These are phyloP conservation scores for Dendrobium chrysotoxum DNA, from an alignment of 106 monocot genomes.

Conservation along the genomic window DNA sequence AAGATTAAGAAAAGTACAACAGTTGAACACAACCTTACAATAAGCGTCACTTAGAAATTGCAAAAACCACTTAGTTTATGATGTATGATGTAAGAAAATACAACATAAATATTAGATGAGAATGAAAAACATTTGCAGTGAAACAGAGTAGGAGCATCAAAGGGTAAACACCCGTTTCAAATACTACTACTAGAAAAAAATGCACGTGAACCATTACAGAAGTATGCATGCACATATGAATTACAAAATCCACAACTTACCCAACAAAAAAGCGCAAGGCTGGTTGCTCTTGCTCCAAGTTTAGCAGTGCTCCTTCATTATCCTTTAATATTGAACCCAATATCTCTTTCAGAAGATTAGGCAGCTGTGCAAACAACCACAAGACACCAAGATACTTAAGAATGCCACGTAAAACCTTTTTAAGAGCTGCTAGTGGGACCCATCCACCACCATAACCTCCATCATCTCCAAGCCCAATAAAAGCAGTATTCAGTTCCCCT, in stretches of 20 bases:
- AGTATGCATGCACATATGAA: background rate
- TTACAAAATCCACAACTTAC: constrained; percentile 31
- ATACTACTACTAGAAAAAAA: background rate
- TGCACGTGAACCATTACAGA: background rate
- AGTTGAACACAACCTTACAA: background rate
- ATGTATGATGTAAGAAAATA: background rate
- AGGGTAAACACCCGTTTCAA: background rate
- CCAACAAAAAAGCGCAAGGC: constrained; percentile 96
- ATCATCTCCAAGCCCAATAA: constrained; percentile 98
- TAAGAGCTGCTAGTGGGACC: constrained; percentile 97
- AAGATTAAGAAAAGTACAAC: background rate
- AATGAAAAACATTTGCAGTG: background rate
- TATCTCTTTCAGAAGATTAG: constrained; percentile 89
- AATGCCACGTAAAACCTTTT: constrained; percentile 91
- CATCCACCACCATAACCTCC: constrained; percentile 99
- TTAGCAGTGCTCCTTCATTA: constrained; percentile 84
- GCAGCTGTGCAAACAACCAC: constrained; percentile 96
- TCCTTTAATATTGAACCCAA: constrained; percentile 94
- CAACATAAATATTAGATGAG: background rate
- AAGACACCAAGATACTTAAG: constrained; percentile 97
- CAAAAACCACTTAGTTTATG: background rate
- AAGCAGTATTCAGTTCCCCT: constrained; percentile 94
- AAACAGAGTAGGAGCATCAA: background rate
- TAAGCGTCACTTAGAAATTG: background rate
- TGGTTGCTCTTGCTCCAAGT: constrained; percentile 98